Percentiles rank a stretch among this genome's conserved stretches.
Evolutionary conservation across 2,329 filamentous ascomycete species (phyloP).

Genomic region (Lachnellula suecica): DNA sequence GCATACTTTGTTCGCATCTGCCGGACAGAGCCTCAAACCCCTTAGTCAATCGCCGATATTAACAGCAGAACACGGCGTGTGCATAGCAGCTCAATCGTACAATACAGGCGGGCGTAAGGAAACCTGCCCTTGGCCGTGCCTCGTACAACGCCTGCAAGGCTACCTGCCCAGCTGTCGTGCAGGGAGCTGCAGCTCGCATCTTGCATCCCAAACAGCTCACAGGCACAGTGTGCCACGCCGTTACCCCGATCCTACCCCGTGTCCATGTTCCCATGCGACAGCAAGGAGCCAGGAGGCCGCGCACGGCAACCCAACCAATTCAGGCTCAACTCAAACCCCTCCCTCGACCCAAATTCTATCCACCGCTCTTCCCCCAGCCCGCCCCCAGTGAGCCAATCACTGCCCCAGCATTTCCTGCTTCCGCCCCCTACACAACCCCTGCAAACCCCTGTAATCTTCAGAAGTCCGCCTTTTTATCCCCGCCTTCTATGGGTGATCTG

Average conservation of each 20-base stretch:
- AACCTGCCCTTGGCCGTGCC: neutral
- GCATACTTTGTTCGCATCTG: neutral
- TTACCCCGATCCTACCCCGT: neutral
- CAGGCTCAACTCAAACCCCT: neutral
- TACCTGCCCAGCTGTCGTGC: too few relatives aligned
- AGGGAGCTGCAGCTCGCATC: too few relatives aligned
- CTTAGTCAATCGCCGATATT: neutral
- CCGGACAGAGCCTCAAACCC: neutral
- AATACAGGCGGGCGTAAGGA: neutral
- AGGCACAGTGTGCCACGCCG: neutral
- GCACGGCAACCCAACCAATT: neutral
- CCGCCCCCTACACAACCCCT: neutral
- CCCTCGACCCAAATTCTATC: neutral
- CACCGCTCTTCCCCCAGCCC: neutral
- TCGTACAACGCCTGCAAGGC: neutral
- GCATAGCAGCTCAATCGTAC: neutral
- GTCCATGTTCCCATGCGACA: neutral
- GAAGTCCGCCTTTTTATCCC: neutral
- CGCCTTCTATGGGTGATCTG: neutral
- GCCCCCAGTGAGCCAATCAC: neutral
- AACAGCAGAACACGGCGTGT: neutral
- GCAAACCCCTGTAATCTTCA: neutral
- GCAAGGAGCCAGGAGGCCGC: neutral
- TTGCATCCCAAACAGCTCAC: neutral
- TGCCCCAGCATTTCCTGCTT: neutral